Percentiles rank a stretch among this genome's conserved stretches.
These are phyloP conservation scores for Rhinocladiella mackenziei DNA, from an alignment of 2,329 filamentous ascomycete species.

Conservation along the genomic window DNA sequence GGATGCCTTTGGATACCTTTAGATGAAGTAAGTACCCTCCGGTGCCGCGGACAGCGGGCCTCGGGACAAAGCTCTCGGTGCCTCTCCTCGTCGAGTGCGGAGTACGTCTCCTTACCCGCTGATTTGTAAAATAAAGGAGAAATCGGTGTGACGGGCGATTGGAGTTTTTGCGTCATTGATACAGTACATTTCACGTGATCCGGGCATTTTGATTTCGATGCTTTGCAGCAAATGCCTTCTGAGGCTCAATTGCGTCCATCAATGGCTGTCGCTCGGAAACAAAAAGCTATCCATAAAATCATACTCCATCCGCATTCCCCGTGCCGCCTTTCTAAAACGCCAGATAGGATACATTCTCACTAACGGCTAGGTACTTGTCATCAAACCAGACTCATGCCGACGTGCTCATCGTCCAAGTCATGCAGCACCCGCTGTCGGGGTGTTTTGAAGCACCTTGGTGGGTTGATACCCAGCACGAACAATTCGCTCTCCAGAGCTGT, in stretches of 20 bases:
- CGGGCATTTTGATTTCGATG: slow-evolving; percentile 8
- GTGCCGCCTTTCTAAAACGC: slow-evolving; percentile 3
- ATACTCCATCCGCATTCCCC: background rate
- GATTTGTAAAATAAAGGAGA: no score
- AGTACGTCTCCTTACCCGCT: no score
- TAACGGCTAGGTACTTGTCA: slow-evolving; percentile 4
- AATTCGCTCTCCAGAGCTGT: slow-evolving; percentile 75
- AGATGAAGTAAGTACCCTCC: no score
- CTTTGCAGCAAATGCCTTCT: slow-evolving; percentile 8
- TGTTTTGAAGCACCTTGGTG: slow-evolving; percentile 75
- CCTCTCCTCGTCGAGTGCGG: no score
- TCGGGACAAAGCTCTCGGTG: no score
- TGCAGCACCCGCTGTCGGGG: slow-evolving; percentile 78
- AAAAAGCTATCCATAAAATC: slow-evolving; percentile 4
- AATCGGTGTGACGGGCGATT: no score
- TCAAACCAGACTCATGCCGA: slow-evolving; percentile 6
- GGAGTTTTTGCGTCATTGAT: no score
- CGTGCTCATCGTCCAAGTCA: slow-evolving; percentile 35
- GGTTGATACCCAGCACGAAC: slow-evolving; percentile 80
- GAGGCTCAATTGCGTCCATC: slow-evolving; percentile 4
- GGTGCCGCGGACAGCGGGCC: no score
- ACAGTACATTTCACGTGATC: no score
- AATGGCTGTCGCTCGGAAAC: background rate
- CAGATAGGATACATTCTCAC: slow-evolving; percentile 18
- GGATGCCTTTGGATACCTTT: slow-evolving; percentile 22